A percentile compares a stretch with the other conserved stretches of the same genome.
These are phyloP conservation scores for Aspergillus sparsus DNA, from an alignment of 495 filamentous ascomycete genomes.

Conservation along the genomic window DNA sequence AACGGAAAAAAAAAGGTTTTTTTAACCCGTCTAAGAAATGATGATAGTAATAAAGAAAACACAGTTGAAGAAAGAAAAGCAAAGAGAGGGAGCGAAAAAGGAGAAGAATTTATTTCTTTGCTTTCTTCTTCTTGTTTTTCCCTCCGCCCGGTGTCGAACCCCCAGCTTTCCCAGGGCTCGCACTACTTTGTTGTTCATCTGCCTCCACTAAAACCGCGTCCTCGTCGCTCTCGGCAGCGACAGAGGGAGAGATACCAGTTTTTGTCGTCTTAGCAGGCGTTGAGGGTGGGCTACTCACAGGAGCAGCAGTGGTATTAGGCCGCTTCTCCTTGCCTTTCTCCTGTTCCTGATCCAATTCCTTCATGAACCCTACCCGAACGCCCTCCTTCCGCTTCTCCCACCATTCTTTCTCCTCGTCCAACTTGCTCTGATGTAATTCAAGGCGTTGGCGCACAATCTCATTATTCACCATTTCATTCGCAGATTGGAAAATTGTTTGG, in stretches of 20 bases:
- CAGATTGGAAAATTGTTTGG: constrained; percentile 91
- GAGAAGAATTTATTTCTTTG: constrained; percentile 57
- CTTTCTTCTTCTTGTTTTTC: constrained; percentile 69
- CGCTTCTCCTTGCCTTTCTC: constrained; percentile 32
- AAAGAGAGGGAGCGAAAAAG: background rate
- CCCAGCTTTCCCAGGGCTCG: background rate
- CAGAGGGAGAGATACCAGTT: constrained; percentile 24
- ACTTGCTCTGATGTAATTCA: constrained; percentile 64
- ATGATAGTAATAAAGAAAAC: background rate
- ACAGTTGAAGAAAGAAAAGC: constrained; percentile 2
- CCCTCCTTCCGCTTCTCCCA: constrained; percentile 81
- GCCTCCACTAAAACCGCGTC: constrained; percentile 83
- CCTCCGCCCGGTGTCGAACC: background rate
- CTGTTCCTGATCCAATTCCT: constrained; percentile 67
- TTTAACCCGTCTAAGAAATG: background rate
- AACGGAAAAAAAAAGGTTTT: background rate
- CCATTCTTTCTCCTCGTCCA: constrained; percentile 75
- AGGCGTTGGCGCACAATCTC: constrained; percentile 60
- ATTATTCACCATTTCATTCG: constrained; percentile 79
- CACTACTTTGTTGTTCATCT: constrained; percentile 53
- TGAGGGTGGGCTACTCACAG: constrained; percentile 11
- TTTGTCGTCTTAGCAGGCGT: constrained; percentile 19
- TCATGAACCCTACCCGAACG: constrained; percentile 78
- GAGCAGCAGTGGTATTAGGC: constrained; percentile 20
- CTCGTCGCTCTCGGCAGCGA: constrained; percentile 69